These are phyloP conservation scores for Coniochaeta pulveracea DNA, from an alignment of 2,329 filamentous ascomycete species.

Conservation along the genomic window DNA sequence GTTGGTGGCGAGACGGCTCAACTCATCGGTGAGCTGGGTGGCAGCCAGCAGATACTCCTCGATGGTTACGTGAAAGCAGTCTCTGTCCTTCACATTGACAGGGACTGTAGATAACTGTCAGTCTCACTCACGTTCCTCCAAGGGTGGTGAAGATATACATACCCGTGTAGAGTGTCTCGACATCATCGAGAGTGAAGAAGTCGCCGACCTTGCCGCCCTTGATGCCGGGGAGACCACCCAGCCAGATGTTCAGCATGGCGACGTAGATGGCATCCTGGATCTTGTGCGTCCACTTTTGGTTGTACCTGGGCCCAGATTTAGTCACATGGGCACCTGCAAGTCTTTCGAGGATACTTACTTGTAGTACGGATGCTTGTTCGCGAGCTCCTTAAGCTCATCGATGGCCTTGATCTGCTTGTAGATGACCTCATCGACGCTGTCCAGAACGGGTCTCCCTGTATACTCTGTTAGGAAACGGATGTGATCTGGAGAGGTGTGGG, in stretches of 20 bases:
- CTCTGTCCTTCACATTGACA: slow-evolving; percentile 79
- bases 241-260: slow-evolving; percentile 55
- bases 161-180: slow-evolving; percentile 66
- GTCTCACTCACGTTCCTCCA: slow-evolving; percentile 1
- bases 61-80: slow-evolving; percentile 90
- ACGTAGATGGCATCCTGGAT: slow-evolving; percentile 66
- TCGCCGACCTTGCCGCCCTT: slow-evolving; percentile 44
- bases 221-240: slow-evolving; percentile 51
- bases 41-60: slow-evolving; percentile 92
- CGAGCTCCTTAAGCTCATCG: slow-evolving; percentile 56
- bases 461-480: slow-evolving; percentile 6
- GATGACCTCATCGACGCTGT: slow-evolving; percentile 61
- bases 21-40: slow-evolving; percentile 79
- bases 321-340: background rate
- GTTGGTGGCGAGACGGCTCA: slow-evolving; percentile 85
- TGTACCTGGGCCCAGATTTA: slow-evolving; percentile 44
- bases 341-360: slow-evolving; percentile 43
- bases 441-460: slow-evolving; percentile 56
- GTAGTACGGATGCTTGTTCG: slow-evolving; percentile 89
- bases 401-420: slow-evolving; percentile 62
- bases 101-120: slow-evolving; percentile 47
- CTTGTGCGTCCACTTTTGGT: slow-evolving; percentile 72
- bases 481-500: background rate
- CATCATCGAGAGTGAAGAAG: slow-evolving; percentile 79
- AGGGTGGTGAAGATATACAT: slow-evolving; percentile 10